A percentile compares a stretch with the other conserved stretches of the same genome.
These are phyloP conservation scores for Sporothrix variecibatus DNA, from an alignment of 2,329 filamentous ascomycete species.

Conservation along the genomic window DNA sequence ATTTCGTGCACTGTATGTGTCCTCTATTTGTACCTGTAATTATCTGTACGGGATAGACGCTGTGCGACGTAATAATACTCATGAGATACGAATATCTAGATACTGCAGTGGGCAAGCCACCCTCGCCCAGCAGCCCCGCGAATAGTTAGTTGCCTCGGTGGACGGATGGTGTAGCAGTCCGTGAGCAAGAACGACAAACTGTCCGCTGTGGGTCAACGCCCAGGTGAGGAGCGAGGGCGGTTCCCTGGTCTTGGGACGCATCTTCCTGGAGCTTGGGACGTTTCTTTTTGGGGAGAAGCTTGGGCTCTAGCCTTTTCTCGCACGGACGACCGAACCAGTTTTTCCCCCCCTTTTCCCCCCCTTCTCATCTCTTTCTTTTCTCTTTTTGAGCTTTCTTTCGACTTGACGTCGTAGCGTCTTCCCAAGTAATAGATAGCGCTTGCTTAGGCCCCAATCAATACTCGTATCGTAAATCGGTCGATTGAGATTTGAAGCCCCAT, in stretches of 20 bases:
- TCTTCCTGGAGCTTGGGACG: background rate
- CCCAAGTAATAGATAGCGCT: background rate
- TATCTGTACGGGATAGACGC: background rate
- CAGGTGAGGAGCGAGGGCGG: background rate
- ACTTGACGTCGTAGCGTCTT: background rate
- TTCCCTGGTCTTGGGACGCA: background rate
- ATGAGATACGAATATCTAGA: background rate
- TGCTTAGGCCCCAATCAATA: constrained; percentile 3
- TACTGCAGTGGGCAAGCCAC: background rate
- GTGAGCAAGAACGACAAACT: background rate
- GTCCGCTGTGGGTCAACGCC: background rate
- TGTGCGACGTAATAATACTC: background rate
- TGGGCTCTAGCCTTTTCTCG: background rate
- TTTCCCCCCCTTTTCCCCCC: too few species aligned
- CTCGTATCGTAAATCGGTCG: constrained; percentile 12
- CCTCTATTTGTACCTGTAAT: too few species aligned
- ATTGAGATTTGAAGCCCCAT: constrained; percentile 4
- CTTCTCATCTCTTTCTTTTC: too few species aligned
- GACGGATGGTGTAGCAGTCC: background rate
- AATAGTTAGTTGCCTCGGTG: constrained; percentile 14
- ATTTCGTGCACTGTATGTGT: background rate
- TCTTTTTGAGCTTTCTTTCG: too few species aligned
- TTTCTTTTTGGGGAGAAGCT: background rate
- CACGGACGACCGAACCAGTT: background rate
- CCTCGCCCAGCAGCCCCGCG: too few species aligned